A percentile compares a stretch with the other conserved stretches of the same genome.
Conservation (phyloP, 768 basidiomycete species). For the Gymnopilus junonius region DNA sequence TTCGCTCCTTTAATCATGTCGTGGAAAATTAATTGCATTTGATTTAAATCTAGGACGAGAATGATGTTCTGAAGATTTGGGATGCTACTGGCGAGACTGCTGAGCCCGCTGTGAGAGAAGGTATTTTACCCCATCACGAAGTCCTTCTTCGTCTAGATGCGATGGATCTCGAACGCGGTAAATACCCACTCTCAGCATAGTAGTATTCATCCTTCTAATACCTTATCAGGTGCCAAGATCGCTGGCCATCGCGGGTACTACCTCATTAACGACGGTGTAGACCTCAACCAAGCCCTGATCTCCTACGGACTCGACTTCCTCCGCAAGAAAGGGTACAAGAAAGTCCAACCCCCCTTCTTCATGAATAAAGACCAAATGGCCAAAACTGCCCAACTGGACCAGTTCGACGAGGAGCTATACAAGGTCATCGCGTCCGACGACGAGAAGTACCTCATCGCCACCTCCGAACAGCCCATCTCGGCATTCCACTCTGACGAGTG, state of each 20-base stretch:
- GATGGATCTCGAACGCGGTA: constrained; percentile 95
- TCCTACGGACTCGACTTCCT: constrained; percentile 95
- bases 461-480: constrained; percentile 98
- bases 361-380: constrained; percentile 98
- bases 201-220: background rate
- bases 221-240: constrained; percentile 77
- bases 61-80: constrained; percentile 80
- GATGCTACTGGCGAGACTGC: constrained; percentile 78
- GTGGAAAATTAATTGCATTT: background rate
- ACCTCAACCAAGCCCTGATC: constrained; percentile 96
- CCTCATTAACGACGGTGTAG: constrained; percentile 93
- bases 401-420: constrained; percentile 99
- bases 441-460: constrained; percentile 99
- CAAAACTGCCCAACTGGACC: constrained; percentile 96
- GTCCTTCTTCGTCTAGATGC: constrained; percentile 92
- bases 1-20: background rate
- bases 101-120: constrained; percentile 71
- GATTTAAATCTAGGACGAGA: constrained; percentile 75
- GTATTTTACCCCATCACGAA: constrained; percentile 97
- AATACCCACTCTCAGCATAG: constrained; percentile 15
- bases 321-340: constrained; percentile 81
- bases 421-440: constrained; percentile 92
- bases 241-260: constrained; percentile 97
- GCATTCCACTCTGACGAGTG: constrained; percentile 96
- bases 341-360: constrained; percentile 96